Evolutionary conservation across 441 rosid species (phyloP), one percentile per base, ranked within the genome.

Genomic region (Croton setiger): DNA sequence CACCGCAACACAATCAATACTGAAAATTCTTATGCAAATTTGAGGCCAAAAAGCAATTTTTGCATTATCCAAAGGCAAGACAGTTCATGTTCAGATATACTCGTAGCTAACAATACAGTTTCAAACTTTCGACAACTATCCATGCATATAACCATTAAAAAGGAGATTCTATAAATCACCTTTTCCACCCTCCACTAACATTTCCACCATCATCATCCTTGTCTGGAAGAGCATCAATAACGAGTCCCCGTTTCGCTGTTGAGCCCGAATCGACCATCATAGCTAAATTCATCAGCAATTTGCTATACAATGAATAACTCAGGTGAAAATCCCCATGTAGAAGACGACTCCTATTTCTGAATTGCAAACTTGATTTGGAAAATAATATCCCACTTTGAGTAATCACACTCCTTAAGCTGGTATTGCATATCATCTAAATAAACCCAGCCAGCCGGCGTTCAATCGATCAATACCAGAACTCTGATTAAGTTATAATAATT

Each of bases 151-250:
- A 21, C 12, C n/a, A 21, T 52, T 48, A 44, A 64, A 37, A 33
- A 31, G 17, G 36, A 31, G 12, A 73, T 57, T 37, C 18, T 9
- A 67, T 64, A 72, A 27, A 72, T 75, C 69, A 95, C 99, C 96
- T 89, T 86, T 87, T 89, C 95, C 96, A 89, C 31, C 91, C 91
- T 77, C 97, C 97, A 67, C 92, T 84, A 12, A 86, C 84, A 82
- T 78, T 85, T 70, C 93, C 93, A 23, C 83, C 84, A 27, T 76
- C 91, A 3, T 90, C 97, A 54, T 87, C 91, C 81, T 89, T 91
- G 80, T 76, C 87, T 3, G 70, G 74, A 44, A 81, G 72, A 20
- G 80, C 63, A 75, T 82, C 85, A 59, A 73, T 78, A 27, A 78
- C 5, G 1, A 78, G 76, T 18, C 82, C 83, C 47, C 68, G 75